Percentiles rank a stretch among this genome's conserved stretches.
These are phyloP conservation scores for Schizochytrium sp. DNA, from an alignment of 108 stramenopile genomes.

Conservation along the genomic window DNA sequence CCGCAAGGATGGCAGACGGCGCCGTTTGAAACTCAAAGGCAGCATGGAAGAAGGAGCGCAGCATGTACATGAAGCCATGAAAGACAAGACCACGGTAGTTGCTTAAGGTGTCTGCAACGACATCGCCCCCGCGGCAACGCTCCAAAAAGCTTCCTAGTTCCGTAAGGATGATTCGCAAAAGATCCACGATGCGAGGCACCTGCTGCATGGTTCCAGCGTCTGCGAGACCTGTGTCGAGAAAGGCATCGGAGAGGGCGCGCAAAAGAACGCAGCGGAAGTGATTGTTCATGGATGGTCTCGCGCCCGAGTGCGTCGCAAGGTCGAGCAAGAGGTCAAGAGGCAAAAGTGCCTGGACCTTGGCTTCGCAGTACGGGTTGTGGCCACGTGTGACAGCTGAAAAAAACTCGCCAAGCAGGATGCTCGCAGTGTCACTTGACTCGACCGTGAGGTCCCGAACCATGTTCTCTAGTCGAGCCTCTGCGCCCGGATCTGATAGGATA, in stretches of 20 bases:
- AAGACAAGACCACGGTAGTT: not conserved
- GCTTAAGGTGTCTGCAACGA: not conserved
- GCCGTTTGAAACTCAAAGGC: not conserved
- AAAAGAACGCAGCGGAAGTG: not conserved
- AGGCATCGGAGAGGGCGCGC: not conserved
- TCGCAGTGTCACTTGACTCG: not conserved
- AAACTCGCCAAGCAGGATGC: not conserved
- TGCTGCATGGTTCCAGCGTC: constrained; percentile 9
- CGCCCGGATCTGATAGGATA: not conserved
- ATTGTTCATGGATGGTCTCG: not conserved
- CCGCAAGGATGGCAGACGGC: not conserved
- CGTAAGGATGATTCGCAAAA: not conserved
- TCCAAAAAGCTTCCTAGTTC: not conserved
- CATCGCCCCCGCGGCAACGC: not conserved
- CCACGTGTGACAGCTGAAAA: not conserved
- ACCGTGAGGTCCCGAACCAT: not conserved
- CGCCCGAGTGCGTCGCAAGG: not conserved
- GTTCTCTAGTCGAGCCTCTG: not conserved
- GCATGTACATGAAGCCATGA: not conserved
- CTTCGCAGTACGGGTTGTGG: not conserved
- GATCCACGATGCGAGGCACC: not conserved
- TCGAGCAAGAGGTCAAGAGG: not conserved
- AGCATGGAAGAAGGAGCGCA: not conserved
- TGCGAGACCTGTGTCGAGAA: not conserved
- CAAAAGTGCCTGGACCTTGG: not conserved